These are phyloP conservation scores for Capronia coronata DNA, from an alignment of 2,329 filamentous ascomycete genomes.

Conservation along the genomic window DNA sequence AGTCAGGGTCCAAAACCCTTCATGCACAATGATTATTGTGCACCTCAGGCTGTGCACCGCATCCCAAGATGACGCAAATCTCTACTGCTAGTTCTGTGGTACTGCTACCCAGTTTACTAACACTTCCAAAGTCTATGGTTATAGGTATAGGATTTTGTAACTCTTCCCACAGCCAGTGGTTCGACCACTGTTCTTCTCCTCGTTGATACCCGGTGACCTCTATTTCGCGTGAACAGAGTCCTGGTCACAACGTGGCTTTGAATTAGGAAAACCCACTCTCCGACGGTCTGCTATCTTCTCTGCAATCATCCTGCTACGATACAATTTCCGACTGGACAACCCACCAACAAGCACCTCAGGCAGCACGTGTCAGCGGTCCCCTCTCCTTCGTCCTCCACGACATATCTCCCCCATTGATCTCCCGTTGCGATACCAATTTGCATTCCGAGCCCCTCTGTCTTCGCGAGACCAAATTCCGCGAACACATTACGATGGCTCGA, in stretches of 20 bases:
- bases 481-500: slow-evolving; percentile 42
- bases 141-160: neutral
- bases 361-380: slow-evolving; percentile 18
- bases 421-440: neutral
- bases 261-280: no score
- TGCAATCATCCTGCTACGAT: neutral
- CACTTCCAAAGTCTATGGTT: neutral
- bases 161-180: no score
- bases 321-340: neutral
- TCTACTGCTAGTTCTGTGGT: no score
- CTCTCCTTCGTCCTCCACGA: slow-evolving; percentile 6
- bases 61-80: slow-evolving; percentile 7
- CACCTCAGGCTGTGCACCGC: no score
- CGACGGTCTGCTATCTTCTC: no score
- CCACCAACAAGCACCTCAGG: neutral
- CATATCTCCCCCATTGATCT: slow-evolving; percentile 3
- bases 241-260: no score
- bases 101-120: neutral
- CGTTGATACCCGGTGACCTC: no score
- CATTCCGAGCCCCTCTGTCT: neutral
- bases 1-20: neutral
- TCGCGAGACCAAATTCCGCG: no score
- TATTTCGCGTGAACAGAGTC: no score
- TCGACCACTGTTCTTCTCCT: no score
- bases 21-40: neutral